A percentile compares a stretch with the other conserved stretches of the same genome.
Conservation (phyloP, 805 yeast species). For the Sungouiella thailandica region DNA sequence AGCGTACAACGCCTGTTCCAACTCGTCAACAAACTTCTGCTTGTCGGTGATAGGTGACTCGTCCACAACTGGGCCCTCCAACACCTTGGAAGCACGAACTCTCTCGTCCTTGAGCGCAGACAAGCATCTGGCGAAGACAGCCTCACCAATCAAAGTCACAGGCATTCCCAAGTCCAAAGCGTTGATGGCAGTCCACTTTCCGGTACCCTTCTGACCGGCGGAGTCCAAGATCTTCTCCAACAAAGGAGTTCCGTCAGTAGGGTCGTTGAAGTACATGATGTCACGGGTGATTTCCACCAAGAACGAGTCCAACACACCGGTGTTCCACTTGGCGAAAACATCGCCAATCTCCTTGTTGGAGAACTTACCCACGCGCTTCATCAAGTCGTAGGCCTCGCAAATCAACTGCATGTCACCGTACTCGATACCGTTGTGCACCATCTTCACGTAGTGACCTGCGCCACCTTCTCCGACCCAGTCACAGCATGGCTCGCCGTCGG, state of each 20-base stretch:
- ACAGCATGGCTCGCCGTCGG: conserved; percentile 99
- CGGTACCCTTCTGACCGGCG: conserved; percentile 99
- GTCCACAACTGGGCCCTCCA: conserved; percentile 73
- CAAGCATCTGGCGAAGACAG: conserved; percentile 93
- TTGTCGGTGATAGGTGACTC: conserved; percentile 65
- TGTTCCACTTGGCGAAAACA: conserved; percentile 91
- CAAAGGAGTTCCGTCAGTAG: conserved; percentile 81
- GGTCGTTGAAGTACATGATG: conserved; percentile 82
- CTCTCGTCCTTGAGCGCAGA: conserved; percentile 93
- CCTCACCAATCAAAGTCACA: conserved; percentile 97
- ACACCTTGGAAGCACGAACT: conserved; percentile 70
- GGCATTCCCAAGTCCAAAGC: conserved; percentile 98
- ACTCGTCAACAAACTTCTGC: conserved; percentile 80
- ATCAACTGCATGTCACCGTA: conserved; percentile 99
- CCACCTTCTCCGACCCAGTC: conserved; percentile 99
- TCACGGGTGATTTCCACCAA: conserved; percentile 95
- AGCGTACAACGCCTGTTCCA: conserved; percentile 97
- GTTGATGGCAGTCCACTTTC: conserved; percentile 99
- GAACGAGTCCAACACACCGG: conserved; percentile 96
- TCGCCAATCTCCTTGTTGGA: conserved; percentile 88
- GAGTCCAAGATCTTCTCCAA: conserved; percentile 95
- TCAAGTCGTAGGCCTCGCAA: conserved; percentile 93
- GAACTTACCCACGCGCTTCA: conserved; percentile 92
- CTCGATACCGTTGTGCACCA: conserved; percentile 99
- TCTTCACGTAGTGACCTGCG: conserved; percentile 97